Conservation (phyloP, 352 stramenopile species). For the Globisporangium mamillatum region DNA sequence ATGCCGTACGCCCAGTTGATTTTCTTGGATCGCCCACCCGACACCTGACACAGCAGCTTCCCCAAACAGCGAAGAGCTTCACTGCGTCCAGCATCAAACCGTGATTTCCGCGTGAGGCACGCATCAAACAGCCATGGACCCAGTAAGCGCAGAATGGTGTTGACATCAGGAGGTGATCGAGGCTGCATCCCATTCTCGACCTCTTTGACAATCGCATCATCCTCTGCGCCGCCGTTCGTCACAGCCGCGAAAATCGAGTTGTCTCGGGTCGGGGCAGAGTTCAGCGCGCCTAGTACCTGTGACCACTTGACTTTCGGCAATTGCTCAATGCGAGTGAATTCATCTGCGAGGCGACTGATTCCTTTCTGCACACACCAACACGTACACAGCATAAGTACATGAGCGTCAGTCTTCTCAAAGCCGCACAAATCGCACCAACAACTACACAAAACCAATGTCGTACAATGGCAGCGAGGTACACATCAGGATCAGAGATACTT, state of each 20-base stretch:
- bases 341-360: constrained; percentile 71
- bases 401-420: background rate
- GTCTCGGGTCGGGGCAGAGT: constrained; percentile 42
- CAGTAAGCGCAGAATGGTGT: constrained; percentile 75
- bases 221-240: constrained; percentile 32
- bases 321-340: constrained; percentile 69
- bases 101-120: constrained; percentile 64
- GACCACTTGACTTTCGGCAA: constrained; percentile 71
- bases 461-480: constrained; percentile 79
- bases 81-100: constrained; percentile 67
- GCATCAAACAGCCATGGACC: constrained; percentile 86
- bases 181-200: constrained; percentile 31
- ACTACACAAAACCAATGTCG: background rate
- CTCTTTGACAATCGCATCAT: constrained; percentile 21
- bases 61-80: constrained; percentile 78
- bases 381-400: background rate
- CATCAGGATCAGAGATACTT: constrained; percentile 77
- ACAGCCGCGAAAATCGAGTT: constrained; percentile 44
- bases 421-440: background rate
- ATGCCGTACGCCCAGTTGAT: constrained; percentile 84
- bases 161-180: constrained; percentile 77
- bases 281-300: constrained; percentile 63
- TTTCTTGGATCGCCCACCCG: constrained; percentile 68
- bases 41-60: constrained; percentile 68
- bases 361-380: constrained; percentile 46